Conservation (phyloP, 2,329 filamentous ascomycete species). For the Paramyrothecium sp. region DNA sequence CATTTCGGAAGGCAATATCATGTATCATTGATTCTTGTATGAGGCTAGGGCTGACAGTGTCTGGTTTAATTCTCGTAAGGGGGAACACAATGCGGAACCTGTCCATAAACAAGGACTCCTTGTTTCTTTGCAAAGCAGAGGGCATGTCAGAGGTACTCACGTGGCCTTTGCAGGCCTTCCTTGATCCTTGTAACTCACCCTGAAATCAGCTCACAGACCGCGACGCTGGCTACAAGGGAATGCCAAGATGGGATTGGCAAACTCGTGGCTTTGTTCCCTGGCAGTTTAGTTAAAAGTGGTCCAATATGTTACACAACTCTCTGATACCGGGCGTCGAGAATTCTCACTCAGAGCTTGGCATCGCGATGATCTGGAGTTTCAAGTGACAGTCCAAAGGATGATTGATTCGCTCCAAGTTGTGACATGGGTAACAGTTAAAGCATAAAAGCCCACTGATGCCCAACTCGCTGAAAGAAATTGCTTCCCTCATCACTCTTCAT, state of each 20-base stretch:
- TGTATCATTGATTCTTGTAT: background rate
- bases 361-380: background rate
- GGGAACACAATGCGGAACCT: background rate
- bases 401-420: background rate
- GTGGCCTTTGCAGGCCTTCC: background rate
- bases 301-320: background rate
- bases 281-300: background rate
- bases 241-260: background rate
- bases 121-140: background rate
- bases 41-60: background rate
- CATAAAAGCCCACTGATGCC: background rate
- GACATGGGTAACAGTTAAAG: background rate
- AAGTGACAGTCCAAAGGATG: background rate
- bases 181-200: background rate
- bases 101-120: background rate
- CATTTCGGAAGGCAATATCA: background rate
- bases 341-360: constrained; percentile 1
- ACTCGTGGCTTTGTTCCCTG: background rate
- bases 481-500: background rate
- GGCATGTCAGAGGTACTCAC: background rate
- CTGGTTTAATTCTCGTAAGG: background rate
- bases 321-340: background rate
- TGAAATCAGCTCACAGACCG: background rate
- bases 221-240: background rate
- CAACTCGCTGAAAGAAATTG: background rate